Percentiles rank a stretch among this genome's conserved stretches.
Evolutionary conservation across 2,329 filamentous ascomycete species (phyloP).

Genomic region (Aspergillus quadrilineatus): DNA sequence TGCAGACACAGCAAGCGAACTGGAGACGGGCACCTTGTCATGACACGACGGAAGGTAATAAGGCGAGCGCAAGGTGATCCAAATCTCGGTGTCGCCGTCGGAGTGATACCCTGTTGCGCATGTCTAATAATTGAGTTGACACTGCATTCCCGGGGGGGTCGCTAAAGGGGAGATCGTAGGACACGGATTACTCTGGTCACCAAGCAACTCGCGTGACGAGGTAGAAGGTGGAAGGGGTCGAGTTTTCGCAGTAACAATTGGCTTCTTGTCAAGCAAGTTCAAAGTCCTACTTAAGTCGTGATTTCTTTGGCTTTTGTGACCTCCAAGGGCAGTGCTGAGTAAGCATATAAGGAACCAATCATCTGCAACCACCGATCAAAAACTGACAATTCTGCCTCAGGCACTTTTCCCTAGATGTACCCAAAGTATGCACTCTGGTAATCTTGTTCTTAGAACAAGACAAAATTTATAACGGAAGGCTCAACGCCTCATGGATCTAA

Average conservation of each 20-base stretch:
- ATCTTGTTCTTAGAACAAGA: no score
- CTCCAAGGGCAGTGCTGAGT: neutral
- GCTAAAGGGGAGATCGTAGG: neutral
- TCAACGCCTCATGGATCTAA: no score
- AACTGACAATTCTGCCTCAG: no score
- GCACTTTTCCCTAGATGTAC: no score
- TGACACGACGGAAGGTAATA: constrained; percentile 38
- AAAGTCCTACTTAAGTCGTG: neutral
- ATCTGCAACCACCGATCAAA: no score
- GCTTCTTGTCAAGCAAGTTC: neutral
- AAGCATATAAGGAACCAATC: neutral
- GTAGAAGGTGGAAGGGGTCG: neutral
- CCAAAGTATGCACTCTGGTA: no score
- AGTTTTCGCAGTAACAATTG: neutral
- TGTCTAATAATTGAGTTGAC: constrained; percentile 26
- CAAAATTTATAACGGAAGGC: no score
- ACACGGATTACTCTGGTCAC: no score
- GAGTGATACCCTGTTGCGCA: constrained; percentile 26
- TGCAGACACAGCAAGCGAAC: constrained; percentile 36
- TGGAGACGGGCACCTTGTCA: constrained; percentile 42
- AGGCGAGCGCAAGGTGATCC: constrained; percentile 28
- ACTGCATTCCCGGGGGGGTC: constrained; percentile 12
- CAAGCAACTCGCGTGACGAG: neutral
- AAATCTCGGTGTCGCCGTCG: constrained; percentile 28
- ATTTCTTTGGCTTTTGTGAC: neutral